Conservation (phyloP, 1,284 basidiomycete species). For the Tilletia indica region DNA sequence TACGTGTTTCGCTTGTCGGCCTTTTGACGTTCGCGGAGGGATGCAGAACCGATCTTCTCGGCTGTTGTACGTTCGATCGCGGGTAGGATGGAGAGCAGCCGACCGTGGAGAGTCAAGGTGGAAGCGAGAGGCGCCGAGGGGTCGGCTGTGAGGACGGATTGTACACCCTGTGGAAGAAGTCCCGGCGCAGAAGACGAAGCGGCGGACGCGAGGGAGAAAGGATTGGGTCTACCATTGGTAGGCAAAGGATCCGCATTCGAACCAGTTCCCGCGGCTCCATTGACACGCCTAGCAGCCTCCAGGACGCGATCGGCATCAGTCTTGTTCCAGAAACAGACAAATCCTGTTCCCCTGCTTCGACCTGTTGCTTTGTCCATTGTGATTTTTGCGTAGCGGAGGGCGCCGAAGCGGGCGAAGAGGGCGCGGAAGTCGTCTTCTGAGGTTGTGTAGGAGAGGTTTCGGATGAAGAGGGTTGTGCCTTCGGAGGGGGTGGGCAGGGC, state of each 20-base stretch:
- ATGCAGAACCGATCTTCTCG: slow-evolving; percentile 78
- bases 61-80: slow-evolving; percentile 90
- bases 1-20: slow-evolving; percentile 95
- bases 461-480: slow-evolving; percentile 88
- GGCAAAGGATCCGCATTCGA: slow-evolving; percentile 21
- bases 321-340: slow-evolving; percentile 95
- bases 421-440: slow-evolving; percentile 51
- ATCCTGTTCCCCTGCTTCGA: slow-evolving; percentile 88
- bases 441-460: slow-evolving; percentile 88
- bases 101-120: slow-evolving; percentile 82
- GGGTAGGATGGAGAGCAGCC: slow-evolving; percentile 83
- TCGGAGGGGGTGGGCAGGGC: slow-evolving; percentile 46
- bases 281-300: slow-evolving; percentile 65
- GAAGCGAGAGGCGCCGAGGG: slow-evolving; percentile 82
- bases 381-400: slow-evolving; percentile 87
- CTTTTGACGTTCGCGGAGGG: slow-evolving; percentile 74
- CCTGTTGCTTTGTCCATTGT: slow-evolving; percentile 75
- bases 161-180: background rate
- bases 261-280: slow-evolving; percentile 36
- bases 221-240: slow-evolving; percentile 31
- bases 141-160: slow-evolving; percentile 70
- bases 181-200: background rate
- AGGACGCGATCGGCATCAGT: slow-evolving; percentile 84
- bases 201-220: slow-evolving; percentile 39
- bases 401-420: slow-evolving; percentile 69